Conservation (phyloP, 345 rosid genomes). For the Orychophragmus violaceus region DNA sequence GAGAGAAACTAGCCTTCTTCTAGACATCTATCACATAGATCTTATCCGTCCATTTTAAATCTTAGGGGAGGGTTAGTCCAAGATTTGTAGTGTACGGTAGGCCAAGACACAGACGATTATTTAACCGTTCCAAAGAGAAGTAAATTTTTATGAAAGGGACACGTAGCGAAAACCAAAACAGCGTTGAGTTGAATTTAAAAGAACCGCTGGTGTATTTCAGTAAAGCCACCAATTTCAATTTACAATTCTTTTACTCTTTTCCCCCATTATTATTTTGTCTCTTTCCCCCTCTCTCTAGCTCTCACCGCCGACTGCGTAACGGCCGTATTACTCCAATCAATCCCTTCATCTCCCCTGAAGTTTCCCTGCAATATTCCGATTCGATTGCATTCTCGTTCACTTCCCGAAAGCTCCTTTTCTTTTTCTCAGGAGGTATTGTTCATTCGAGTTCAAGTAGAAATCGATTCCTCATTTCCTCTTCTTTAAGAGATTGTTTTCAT, state of each 20-base stretch:
- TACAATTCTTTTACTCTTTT: background rate
- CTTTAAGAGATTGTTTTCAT: background rate
- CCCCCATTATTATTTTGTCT: conserved; percentile 14
- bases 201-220: conserved; percentile 23
- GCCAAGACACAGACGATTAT: background rate
- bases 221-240: conserved; percentile 21
- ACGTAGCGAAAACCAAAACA: conserved; percentile 19
- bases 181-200: background rate
- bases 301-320: conserved; percentile 46
- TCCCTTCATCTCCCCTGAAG: background rate
- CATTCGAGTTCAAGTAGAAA: background rate
- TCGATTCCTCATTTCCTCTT: conserved; percentile 1
- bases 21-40: background rate
- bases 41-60: background rate
- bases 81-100: background rate
- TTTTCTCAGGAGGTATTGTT: conserved; percentile 15
- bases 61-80: background rate
- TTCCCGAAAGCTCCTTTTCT: background rate
- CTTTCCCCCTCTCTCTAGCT: conserved; percentile 30
- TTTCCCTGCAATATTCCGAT: conserved; percentile 1
- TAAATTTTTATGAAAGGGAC: conserved; percentile 11
- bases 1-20: no score
- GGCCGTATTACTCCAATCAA: conserved; percentile 32
- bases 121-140: background rate
- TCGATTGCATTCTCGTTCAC: conserved; percentile 12